A percentile compares a stretch with the other conserved stretches of the same genome.
Conservation (phyloP, 805 yeast species). For the Lachancea dasiensis region DNA sequence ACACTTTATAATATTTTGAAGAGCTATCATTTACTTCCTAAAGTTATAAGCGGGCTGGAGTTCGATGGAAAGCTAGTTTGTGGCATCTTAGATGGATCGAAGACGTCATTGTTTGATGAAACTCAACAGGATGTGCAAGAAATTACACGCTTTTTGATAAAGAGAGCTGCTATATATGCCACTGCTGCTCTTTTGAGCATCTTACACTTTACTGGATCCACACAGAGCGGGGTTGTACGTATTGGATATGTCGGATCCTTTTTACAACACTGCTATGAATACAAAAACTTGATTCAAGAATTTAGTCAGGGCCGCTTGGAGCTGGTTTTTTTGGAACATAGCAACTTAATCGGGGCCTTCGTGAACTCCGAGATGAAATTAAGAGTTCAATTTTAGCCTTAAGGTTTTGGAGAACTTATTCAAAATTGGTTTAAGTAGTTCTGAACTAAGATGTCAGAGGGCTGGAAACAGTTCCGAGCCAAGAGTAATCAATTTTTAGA, state of each 20-base stretch:
- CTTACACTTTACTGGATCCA: constrained; percentile 2
- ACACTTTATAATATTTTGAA: constrained; percentile 16
- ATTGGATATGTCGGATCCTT: constrained; percentile 29
- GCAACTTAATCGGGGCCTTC: constrained; percentile 28
- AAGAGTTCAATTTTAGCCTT: neutral
- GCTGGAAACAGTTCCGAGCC: too few relatives aligned
- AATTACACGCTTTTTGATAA: constrained; percentile 16
- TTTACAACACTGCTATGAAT: constrained; percentile 17
- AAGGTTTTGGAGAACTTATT: too few relatives aligned
- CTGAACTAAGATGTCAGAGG: too few relatives aligned
- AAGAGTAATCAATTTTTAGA: too few relatives aligned
- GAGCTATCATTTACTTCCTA: constrained; percentile 10
- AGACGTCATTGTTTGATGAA: neutral
- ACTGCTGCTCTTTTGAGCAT: constrained; percentile 20
- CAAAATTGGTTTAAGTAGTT: too few relatives aligned
- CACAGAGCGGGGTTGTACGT: constrained; percentile 9
- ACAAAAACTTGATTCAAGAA: constrained; percentile 14
- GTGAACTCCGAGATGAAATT: constrained; percentile 1
- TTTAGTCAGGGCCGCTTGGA: constrained; percentile 14
- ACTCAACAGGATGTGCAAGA: constrained; percentile 5
- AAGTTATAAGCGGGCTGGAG: neutral
- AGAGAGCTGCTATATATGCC: constrained; percentile 24
- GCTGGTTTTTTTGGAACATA: constrained; percentile 20
- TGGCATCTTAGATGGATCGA: constrained; percentile 11
- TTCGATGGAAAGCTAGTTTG: constrained; percentile 22